Percentiles rank a stretch among this genome's conserved stretches.
Evolutionary conservation across 2,329 filamentous ascomycete species (phyloP).

Genomic region (Sclerotinia borealis): DNA sequence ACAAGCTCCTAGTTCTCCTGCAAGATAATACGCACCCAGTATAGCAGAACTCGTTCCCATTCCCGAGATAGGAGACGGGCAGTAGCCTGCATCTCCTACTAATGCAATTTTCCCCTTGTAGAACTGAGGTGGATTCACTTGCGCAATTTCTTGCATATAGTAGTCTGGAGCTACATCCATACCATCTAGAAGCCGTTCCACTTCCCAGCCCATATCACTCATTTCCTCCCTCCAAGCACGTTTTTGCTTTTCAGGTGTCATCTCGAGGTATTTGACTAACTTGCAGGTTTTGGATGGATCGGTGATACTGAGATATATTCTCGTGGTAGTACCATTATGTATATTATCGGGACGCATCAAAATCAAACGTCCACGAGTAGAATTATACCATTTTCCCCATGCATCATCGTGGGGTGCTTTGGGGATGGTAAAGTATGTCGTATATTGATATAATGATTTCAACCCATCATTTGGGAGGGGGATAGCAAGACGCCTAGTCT

Average conservation of each 20-base stretch:
- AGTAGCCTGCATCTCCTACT: conserved; percentile 48
- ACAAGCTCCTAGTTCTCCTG: conserved; percentile 36
- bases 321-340: not conserved
- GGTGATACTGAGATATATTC: not conserved
- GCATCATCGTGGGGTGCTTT: conserved; percentile 29
- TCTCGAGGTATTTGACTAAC: not conserved
- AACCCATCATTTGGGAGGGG: conserved; percentile 35
- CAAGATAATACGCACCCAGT: conserved; percentile 41
- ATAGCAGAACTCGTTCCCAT: conserved; percentile 38
- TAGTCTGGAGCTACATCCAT: conserved; percentile 36
- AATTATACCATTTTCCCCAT: conserved; percentile 5
- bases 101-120: conserved; percentile 38
- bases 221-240: not conserved
- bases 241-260: not conserved
- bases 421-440: conserved; percentile 38
- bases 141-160: conserved; percentile 36
- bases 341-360: not conserved
- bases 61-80: conserved; percentile 33
- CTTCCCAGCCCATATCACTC: conserved; percentile 36
- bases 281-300: not conserved
- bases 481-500: conserved; percentile 41
- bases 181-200: conserved; percentile 33
- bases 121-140: conserved; percentile 38
- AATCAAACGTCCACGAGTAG: not conserved
- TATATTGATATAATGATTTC: conserved; percentile 33